These are phyloP conservation scores for Melaleuca quinquenervia DNA, from an alignment of 345 rosid species.

Conservation along the genomic window DNA sequence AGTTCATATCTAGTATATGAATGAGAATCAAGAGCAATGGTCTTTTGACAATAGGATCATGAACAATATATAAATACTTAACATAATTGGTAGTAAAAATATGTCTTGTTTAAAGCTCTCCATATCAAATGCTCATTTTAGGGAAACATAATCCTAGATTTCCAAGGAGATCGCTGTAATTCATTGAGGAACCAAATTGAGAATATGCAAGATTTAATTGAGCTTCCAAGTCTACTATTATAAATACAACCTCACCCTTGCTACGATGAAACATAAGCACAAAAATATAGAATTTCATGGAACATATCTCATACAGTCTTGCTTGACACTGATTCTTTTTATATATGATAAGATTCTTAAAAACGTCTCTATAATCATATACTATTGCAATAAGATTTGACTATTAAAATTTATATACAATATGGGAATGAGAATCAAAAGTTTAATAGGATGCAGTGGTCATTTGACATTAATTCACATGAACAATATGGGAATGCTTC, in stretches of 20 bases:
- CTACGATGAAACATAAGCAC: neutral
- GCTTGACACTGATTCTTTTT: too few relatives aligned
- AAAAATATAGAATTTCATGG: too few relatives aligned
- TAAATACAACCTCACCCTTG: fast-evolving
- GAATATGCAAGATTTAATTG: neutral
- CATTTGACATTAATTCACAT: too few relatives aligned
- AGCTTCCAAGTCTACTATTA: neutral
- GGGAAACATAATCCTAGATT: too few relatives aligned
- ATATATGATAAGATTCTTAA: too few relatives aligned
- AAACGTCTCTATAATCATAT: too few relatives aligned
- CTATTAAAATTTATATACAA: too few relatives aligned
- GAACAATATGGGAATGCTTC: neutral
- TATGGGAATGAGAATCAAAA: neutral
- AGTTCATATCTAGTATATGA: neutral
- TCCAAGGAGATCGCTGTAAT: neutral
- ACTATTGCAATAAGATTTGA: too few relatives aligned
- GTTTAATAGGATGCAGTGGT: neutral
- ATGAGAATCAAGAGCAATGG: neutral
- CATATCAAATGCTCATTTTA: neutral
- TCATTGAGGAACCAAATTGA: neutral
- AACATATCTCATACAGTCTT: neutral
- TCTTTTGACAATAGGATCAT: neutral
- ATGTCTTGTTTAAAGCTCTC: too few relatives aligned
- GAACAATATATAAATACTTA: neutral
- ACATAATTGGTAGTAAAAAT: neutral